Conservation (phyloP, 805 yeast genomes). For the Hanseniaspora osmophila region DNA sequence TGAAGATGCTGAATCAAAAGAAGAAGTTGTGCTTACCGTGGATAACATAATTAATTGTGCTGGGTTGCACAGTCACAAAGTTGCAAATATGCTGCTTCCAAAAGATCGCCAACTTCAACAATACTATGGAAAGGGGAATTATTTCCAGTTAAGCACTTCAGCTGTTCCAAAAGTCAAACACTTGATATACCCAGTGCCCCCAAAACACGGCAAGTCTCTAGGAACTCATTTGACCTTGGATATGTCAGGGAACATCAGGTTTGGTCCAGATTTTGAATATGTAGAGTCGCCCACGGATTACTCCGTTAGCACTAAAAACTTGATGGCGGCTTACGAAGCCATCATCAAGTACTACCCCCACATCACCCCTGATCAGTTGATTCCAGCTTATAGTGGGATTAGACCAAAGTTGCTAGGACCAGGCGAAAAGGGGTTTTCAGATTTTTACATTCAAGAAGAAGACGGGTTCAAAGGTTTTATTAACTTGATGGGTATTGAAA, state of each 20-base stretch:
- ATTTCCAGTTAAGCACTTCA: slow-evolving; percentile 42
- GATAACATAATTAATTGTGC: slow-evolving; percentile 62
- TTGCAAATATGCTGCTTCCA: slow-evolving; percentile 61
- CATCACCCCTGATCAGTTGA: slow-evolving; percentile 36
- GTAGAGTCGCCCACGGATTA: slow-evolving; percentile 36
- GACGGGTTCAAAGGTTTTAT: slow-evolving; percentile 64
- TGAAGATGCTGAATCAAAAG: slow-evolving; percentile 18
- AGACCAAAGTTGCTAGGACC: slow-evolving; percentile 58
- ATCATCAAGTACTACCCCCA: slow-evolving; percentile 51
- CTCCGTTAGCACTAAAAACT: slow-evolving; percentile 32
- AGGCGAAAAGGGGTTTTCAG: slow-evolving; percentile 38
- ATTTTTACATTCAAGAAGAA: slow-evolving; percentile 61
- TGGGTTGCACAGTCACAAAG: slow-evolving; percentile 60
- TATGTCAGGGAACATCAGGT: slow-evolving; percentile 61
- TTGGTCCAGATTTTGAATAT: slow-evolving; percentile 89
- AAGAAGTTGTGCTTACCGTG: slow-evolving; percentile 30
- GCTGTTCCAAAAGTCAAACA: slow-evolving; percentile 35
- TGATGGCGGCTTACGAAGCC: slow-evolving; percentile 42
- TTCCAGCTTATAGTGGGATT: slow-evolving; percentile 66
- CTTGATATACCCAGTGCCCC: slow-evolving; percentile 67
- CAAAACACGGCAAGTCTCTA: slow-evolving; percentile 54
- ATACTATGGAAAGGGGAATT: slow-evolving; percentile 75
- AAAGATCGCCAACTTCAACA: slow-evolving; percentile 39
- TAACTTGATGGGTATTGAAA: slow-evolving; percentile 70
- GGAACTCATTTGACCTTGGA: slow-evolving; percentile 84